Base-by-base conservation (phyloP, 2,329 filamentous ascomycete genomes). In the Pseudocercospora fuligena region DNA sequence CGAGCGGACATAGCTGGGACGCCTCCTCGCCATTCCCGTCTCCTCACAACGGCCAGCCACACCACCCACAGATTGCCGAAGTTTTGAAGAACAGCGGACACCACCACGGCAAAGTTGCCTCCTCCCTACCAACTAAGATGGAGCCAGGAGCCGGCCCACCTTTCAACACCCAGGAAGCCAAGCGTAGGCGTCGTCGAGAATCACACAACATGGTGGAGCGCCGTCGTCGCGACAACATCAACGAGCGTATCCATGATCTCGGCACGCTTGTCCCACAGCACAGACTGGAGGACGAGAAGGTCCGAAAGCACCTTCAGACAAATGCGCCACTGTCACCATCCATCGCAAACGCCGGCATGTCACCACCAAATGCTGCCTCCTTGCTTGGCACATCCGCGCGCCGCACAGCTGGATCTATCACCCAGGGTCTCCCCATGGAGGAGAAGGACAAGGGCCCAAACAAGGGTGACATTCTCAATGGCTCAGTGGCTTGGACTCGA, bases 401-500 rank as follows among this genome's bases (percentile, higher is more conserved):
- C 69, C 73, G 75, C 9, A 68, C 71, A 33, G 88, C 90, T 33
- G 88, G 90, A 43, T 96, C 92, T 77, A 97, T 97, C 74, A 97
- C 93, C 5, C 94, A 94, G 70, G 93, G 94, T 14, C 86, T 98
- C 31, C 94, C 95, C 0, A 87, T 97, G 40, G 95, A 99, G 74
- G 95, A 98, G 73, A 98, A 98, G 79, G 95, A 99, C 82, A 98
- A 98, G 78, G 95, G 95, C 0, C 95, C 95, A 5, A 98, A 98
- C 84, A 99, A 99, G 82, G 95, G 95, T 58, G 95, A 99, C 74
- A 98, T 99, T 66, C 89, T 99, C 74, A 98, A 98, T 76, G 94
- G 95, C 31, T 92, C 94, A 36, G 95, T 98, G 62, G 93, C 93
- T 80, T 99, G 95, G 95, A 97, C 93, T 68, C 89, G 94, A 69